Evolutionary conservation across 2,329 filamentous ascomycete species (phyloP).

Genomic region (Ascochyta lentis): DNA sequence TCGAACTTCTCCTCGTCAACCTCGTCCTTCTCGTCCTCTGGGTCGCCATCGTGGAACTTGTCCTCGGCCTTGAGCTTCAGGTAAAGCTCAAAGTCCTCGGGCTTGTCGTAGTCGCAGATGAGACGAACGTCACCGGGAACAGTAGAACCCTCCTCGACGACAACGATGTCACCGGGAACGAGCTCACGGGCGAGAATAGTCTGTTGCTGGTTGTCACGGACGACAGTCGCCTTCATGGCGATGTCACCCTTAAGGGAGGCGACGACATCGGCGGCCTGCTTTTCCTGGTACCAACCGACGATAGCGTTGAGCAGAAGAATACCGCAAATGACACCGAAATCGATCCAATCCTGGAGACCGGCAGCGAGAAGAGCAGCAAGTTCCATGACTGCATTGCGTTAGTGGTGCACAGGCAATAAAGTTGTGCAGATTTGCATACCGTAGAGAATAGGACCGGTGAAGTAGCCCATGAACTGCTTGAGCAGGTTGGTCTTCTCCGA

Average conservation of each 20-base stretch:
- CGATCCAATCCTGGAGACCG: conserved; percentile 75
- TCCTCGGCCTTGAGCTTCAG: conserved; percentile 66
- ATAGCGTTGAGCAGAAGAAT: conserved; percentile 77
- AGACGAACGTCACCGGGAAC: conserved; percentile 73
- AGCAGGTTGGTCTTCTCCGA: conserved; percentile 79
- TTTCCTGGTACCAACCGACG: conserved; percentile 83
- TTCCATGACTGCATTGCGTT: conserved; percentile 69
- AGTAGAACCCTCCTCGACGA: conserved; percentile 75
- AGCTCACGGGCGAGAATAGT: conserved; percentile 77
- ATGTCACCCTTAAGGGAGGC: conserved; percentile 79
- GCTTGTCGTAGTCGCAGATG: conserved; percentile 74
- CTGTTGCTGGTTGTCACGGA: conserved; percentile 71
- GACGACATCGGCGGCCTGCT: conserved; percentile 73
- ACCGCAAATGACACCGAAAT: conserved; percentile 78
- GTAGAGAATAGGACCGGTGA: conserved; percentile 78
- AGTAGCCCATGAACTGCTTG: conserved; percentile 76
- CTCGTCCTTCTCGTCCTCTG: conserved; percentile 67
- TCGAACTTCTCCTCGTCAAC: conserved; percentile 66
- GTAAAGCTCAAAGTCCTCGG: conserved; percentile 71
- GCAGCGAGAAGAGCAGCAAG: conserved; percentile 74
- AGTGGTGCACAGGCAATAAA: conserved; percentile 6
- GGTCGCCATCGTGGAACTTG: conserved; percentile 63
- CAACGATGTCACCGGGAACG: conserved; percentile 76
- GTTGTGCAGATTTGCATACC: conserved; percentile 59
- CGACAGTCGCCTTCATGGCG: conserved; percentile 73